Percentiles rank a stretch among this genome's conserved stretches.
Conservation (phyloP, 2,329 filamentous ascomycete species). For the Cladophialophora psammophila region DNA sequence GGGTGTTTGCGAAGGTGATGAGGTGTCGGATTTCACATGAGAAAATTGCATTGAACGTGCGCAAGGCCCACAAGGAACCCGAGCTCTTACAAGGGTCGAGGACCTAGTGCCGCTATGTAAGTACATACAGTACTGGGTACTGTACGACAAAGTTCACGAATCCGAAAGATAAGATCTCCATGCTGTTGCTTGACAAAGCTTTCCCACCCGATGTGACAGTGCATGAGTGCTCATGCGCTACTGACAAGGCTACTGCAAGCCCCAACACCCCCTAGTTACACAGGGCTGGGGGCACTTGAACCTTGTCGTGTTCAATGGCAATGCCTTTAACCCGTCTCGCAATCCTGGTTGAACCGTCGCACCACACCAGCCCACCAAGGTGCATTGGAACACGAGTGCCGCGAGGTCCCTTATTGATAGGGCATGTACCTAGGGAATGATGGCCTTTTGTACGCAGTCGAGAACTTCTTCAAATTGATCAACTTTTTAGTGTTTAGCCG, state of each 20-base stretch:
- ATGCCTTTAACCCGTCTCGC: background rate
- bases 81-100: background rate
- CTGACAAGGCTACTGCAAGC: background rate
- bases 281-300: background rate
- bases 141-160: background rate
- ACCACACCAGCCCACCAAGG: slow-evolving; percentile 9
- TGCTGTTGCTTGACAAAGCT: background rate
- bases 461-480: background rate
- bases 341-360: slow-evolving; percentile 9
- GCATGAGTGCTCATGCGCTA: background rate
- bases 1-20: background rate
- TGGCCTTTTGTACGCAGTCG: background rate
- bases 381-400: slow-evolving; percentile 3
- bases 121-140: too few relatives aligned
- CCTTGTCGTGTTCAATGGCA: background rate
- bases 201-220: background rate
- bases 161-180: background rate
- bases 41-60: background rate
- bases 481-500: background rate
- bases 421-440: background rate
- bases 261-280: background rate
- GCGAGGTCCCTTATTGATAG: slow-evolving; percentile 8
- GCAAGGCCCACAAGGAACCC: background rate
- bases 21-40: background rate
- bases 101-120: background rate